Evolutionary conservation across 78 protist genomes (phyloP).

Genomic region (Goniomonas avonlea): DNA sequence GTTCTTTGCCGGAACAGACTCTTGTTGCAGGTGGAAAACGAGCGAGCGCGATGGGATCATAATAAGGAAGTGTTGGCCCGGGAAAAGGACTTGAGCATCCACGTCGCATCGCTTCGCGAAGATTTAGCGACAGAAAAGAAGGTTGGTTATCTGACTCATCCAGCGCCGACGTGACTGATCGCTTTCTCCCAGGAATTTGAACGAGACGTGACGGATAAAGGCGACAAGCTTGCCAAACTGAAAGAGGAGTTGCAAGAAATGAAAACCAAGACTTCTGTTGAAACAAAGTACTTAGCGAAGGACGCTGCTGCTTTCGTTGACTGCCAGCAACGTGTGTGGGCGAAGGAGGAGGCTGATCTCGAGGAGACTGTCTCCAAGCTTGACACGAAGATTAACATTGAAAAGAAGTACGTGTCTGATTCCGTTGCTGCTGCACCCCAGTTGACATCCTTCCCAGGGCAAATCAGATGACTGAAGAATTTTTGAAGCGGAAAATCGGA

Average conservation of each 20-base stretch:
- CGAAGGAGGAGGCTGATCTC: not conserved
- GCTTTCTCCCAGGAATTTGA: not conserved
- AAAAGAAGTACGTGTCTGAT: no score
- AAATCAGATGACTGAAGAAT: not conserved
- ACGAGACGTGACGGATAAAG: not conserved
- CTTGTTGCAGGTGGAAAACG: no score
- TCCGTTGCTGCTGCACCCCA: no score
- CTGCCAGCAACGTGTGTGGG: slow-evolving; percentile 1
- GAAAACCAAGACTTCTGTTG: not conserved
- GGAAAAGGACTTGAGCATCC: slow-evolving; percentile 15
- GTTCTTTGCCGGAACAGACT: no score
- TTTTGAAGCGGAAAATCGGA: not conserved
- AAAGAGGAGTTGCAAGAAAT: slow-evolving; percentile 4
- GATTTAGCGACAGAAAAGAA: not conserved
- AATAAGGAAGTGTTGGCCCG: not conserved
- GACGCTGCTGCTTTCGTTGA: not conserved
- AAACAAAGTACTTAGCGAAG: not conserved
- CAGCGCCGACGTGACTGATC: not conserved
- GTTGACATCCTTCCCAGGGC: no score
- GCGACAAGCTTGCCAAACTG: not conserved
- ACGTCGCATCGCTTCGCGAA: no score
- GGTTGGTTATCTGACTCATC: no score
- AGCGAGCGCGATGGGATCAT: not conserved
- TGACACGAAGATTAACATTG: not conserved
- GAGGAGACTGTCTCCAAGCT: not conserved